These are phyloP conservation scores for Aspergillus caelatus DNA, from an alignment of 2,329 filamentous ascomycete genomes.

Conservation along the genomic window DNA sequence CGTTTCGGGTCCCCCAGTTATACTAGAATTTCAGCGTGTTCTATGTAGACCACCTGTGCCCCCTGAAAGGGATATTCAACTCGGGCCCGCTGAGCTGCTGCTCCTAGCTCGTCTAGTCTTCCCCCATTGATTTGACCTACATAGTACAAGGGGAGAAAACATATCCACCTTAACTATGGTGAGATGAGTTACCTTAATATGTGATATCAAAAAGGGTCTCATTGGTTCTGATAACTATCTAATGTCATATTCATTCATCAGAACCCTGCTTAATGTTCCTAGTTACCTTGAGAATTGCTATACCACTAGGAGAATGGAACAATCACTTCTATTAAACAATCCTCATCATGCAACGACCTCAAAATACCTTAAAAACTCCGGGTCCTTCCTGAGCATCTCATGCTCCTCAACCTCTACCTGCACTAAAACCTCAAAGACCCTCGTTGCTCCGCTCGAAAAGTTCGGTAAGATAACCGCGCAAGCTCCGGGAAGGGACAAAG, in stretches of 20 bases:
- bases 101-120: too few species aligned
- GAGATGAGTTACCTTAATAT: too few species aligned
- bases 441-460: constrained; percentile 13
- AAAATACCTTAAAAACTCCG: constrained; percentile 23
- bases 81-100: too few species aligned
- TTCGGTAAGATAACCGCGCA: constrained; percentile 22
- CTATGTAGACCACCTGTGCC: too few species aligned
- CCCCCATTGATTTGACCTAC: too few species aligned
- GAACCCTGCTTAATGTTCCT: background rate
- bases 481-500: constrained; percentile 14
- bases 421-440: constrained; percentile 23
- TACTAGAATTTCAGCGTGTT: too few species aligned
- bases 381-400: constrained; percentile 18
- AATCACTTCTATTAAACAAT: background rate
- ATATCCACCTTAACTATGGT: too few species aligned
- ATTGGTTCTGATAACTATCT: too few species aligned
- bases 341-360: constrained; percentile 16
- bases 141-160: too few species aligned
- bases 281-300: background rate
- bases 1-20: too few species aligned
- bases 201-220: too few species aligned
- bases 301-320: background rate
- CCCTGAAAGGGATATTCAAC: too few species aligned
- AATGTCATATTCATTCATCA: background rate
- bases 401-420: constrained; percentile 19